These are phyloP conservation scores for Candida adriatica DNA, from an alignment of 805 yeast species.

Conservation along the genomic window DNA sequence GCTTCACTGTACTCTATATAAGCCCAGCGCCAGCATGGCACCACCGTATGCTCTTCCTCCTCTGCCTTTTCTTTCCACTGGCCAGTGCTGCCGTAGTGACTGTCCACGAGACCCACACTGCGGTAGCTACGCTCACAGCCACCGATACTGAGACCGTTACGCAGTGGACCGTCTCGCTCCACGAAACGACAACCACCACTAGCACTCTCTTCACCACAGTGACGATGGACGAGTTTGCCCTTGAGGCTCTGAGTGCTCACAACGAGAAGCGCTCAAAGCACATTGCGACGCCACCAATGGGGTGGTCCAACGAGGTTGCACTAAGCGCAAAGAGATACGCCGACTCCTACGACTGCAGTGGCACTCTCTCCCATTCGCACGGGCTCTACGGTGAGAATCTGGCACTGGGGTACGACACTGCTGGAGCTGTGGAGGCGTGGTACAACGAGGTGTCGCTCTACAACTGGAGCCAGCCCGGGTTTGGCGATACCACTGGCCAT, in stretches of 20 bases:
- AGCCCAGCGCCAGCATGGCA: no score
- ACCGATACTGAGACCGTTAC: constrained; percentile 5
- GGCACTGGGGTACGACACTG: constrained; percentile 59
- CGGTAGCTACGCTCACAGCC: constrained; percentile 3
- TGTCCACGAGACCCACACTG: no score
- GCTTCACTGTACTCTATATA: no score
- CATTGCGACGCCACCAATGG: constrained; percentile 36
- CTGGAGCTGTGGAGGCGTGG: constrained; percentile 70
- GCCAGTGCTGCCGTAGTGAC: not conserved
- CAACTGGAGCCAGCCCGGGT: constrained; percentile 42
- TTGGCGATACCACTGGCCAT: constrained; percentile 54
- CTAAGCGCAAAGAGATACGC: constrained; percentile 53
- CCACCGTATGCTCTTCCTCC: no score
- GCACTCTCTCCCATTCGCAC: constrained; percentile 53
- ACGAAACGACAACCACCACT: constrained; percentile 15
- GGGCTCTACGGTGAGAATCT: constrained; percentile 68
- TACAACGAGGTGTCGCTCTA: constrained; percentile 55
- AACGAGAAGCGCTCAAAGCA: constrained; percentile 51
- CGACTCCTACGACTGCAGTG: constrained; percentile 46
- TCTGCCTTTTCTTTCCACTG: constrained; percentile 1
- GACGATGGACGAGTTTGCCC: constrained; percentile 3
- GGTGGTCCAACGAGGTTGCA: constrained; percentile 51
- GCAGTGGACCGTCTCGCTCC: constrained; percentile 7
- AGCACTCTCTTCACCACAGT: constrained; percentile 12
- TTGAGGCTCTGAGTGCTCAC: constrained; percentile 30